Evolutionary conservation across 768 basidiomycete species (phyloP), one percentile per base, ranked within the genome.

Genomic region (Suillus luteus): DNA sequence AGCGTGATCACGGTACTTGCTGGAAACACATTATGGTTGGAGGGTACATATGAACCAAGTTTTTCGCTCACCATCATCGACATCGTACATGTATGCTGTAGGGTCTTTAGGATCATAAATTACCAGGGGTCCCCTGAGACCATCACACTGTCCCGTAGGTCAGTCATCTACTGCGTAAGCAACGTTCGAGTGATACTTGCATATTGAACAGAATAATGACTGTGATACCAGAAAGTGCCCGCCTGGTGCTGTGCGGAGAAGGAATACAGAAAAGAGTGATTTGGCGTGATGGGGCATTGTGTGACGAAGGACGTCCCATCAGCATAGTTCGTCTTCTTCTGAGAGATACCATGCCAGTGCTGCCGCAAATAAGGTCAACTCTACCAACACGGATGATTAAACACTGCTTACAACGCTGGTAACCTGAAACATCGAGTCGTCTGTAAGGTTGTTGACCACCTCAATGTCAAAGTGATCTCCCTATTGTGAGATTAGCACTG

Each of bases 291-390:
- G n/a, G 76, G 76, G 48, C 46, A 46, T 22, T 46, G 46, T 22
- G 46, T 46, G n/a, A 46, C 46, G 46, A 46, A 46, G n/a, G 46
- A 11, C 11, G 3, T 4, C 5, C n/a, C 46, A 46, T 46, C 46
- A 2, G 46, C 46, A 46, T 46, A 46, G 62, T 77, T 81, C 8
- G 80, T 78, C 4, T 65, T 61, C 1, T 70, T 68, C 68, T 85
- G 84, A 58, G 73, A 77, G 55, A 86, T 69, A 2, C 85, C 84
- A 68, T 86, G 85, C 83, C 83, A 85, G 66, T 86, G 85, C 85
- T 86, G 10, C 6, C 5, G 10, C 11, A 3, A 15, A 24, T 19
- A 33, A 41, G 37, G 19, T 10, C 6, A 7, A 24, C 7, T 49
- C 22, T 14, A 15, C 24, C 12, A 49, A 24, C 14, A 15, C 66